These are phyloP conservation scores for Imleria badia DNA, from an alignment of 768 basidiomycete genomes.

Conservation along the genomic window DNA sequence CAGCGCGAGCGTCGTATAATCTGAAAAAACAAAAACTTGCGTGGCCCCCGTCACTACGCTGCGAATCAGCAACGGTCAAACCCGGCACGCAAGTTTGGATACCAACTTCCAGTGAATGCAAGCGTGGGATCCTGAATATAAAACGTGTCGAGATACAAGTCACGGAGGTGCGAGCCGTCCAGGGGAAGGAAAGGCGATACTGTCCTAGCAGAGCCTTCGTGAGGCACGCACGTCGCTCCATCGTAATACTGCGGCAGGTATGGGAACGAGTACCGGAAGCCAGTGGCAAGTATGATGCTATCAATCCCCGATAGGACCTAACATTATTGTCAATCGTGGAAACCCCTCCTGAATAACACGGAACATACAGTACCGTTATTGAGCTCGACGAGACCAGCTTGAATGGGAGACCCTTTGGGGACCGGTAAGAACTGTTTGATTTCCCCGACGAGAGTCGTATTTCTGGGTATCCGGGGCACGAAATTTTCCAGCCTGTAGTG, in stretches of 20 bases:
- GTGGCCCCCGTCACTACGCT: neutral
- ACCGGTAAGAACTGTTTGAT: conserved; percentile 8
- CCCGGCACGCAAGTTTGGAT: too few species aligned
- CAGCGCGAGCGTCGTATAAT: conserved; percentile 7
- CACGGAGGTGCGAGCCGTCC: conserved; percentile 9
- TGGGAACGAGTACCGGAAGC: conserved; percentile 11
- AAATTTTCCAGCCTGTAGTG: neutral
- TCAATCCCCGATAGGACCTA: conserved; percentile 15
- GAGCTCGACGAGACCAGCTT: conserved; percentile 14
- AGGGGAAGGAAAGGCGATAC: conserved; percentile 5
- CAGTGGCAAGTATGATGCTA: conserved; percentile 12
- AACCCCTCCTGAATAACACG: too few species aligned
- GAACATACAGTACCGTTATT: conserved; percentile 10
- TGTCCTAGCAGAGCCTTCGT: neutral
- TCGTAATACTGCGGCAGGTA: conserved; percentile 17
- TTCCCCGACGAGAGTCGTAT: conserved; percentile 12
- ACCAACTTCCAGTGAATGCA: conserved; percentile 7
- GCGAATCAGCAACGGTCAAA: neutral
- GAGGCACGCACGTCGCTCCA: neutral
- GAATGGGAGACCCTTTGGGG: conserved; percentile 3
- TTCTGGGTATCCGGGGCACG: conserved; percentile 5
- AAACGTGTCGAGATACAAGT: conserved; percentile 14
- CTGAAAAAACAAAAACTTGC: neutral
- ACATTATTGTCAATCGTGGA: too few species aligned
- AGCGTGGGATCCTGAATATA: conserved; percentile 14